A percentile compares a stretch with the other conserved stretches of the same genome.
These are phyloP conservation scores for Pinus taeda DNA, from an alignment of 75 land plant species.

Conservation along the genomic window DNA sequence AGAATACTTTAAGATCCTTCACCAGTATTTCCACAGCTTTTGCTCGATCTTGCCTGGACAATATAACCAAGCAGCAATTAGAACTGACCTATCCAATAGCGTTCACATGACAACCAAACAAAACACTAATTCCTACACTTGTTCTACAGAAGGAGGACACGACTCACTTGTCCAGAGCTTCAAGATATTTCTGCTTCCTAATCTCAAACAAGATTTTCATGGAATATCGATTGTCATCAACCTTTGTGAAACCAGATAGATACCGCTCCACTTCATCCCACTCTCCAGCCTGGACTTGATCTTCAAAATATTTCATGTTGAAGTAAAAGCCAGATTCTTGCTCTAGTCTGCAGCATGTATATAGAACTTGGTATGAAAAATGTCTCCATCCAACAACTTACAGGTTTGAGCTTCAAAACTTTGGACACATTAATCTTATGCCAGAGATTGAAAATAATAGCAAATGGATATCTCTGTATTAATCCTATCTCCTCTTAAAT, in stretches of 20 bases:
- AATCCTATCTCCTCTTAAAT: no score
- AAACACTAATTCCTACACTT: no score
- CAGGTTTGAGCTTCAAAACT: not conserved
- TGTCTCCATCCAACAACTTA: slow-evolving; percentile 6
- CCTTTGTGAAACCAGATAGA: slow-evolving; percentile 83
- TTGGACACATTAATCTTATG: no score
- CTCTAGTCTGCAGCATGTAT: slow-evolving; percentile 55
- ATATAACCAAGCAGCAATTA: no score
- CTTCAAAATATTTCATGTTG: slow-evolving; percentile 90
- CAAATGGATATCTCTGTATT: not conserved
- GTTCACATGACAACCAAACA: no score
- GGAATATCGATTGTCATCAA: slow-evolving; percentile 89
- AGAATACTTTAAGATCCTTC: slow-evolving; percentile 47
- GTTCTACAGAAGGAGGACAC: not conserved
- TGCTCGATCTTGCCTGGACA: slow-evolving; percentile 41
- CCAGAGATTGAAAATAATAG: not conserved
- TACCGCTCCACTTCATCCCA: slow-evolving; percentile 92
- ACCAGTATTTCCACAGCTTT: slow-evolving; percentile 50
- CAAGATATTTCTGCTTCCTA: slow-evolving; percentile 91
- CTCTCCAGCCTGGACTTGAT: slow-evolving; percentile 67
- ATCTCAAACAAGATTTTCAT: slow-evolving; percentile 95
- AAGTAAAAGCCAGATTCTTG: slow-evolving; percentile 88
- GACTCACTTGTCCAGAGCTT: slow-evolving; percentile 80
- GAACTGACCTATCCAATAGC: no score
- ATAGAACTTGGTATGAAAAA: not conserved